phyloP scores from a whole-genome alignment of 345 rosid species.

The Lenwebbia sp. region DNA sequence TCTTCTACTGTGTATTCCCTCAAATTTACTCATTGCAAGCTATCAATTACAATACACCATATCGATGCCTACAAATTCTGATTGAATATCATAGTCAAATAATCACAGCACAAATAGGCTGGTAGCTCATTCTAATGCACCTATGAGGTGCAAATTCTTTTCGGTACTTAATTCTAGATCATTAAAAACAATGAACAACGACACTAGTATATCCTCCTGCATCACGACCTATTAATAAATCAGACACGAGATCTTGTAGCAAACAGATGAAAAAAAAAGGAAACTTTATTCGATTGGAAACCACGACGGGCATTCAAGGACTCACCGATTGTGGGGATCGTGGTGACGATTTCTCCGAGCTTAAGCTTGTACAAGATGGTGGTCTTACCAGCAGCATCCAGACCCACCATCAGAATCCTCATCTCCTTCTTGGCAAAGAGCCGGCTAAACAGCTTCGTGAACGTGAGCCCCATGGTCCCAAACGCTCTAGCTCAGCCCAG shows the following conservation, averaged over 20 bases:
- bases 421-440: conserved; percentile 77
- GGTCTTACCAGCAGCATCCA: conserved; percentile 85
- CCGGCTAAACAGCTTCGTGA: conserved; percentile 60
- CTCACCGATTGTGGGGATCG: conserved; percentile 76
- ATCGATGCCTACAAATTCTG: background rate
- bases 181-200: background rate
- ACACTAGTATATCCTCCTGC: background rate
- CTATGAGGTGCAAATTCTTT: background rate
- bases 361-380: conserved; percentile 78
- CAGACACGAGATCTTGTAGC: background rate
- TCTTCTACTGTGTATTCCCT: background rate
- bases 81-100: background rate
- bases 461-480: conserved; percentile 42
- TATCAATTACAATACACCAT: background rate
- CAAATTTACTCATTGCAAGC: background rate
- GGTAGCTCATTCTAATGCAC: background rate
- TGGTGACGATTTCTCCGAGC: conserved; percentile 81
- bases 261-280: background rate
- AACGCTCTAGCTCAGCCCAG: conserved; percentile 1
- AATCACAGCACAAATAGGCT: background rate
- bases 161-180: background rate
- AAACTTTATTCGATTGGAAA: background rate
- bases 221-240: background rate
- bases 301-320: background rate
- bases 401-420: conserved; percentile 86